Evolutionary conservation across 331 rosid species (phyloP), one percentile per base, ranked within the genome.

Genomic region (Telfairia occidentalis): DNA sequence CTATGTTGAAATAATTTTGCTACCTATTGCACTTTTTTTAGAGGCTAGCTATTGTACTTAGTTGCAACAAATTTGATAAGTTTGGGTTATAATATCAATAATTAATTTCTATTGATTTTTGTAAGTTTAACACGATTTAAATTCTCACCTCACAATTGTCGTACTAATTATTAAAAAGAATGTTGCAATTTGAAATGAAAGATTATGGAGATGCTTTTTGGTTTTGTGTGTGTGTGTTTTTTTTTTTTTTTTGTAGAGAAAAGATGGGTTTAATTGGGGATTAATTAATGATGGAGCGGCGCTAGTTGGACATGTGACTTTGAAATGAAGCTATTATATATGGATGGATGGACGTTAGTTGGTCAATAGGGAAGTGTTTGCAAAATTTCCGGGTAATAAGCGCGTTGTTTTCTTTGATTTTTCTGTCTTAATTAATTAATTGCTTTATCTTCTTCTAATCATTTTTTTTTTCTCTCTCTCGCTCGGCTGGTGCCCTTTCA

Each of bases 261-360:
- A 55, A 55, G 63, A 55, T 55, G 63, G 9, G 21, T 21, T 9
- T 54, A 16, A 16, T 54, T 54, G 60, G 40, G 40, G 11, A 61
- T 63, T 30, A 63, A 42, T 43, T 69, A 69, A 69, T 69, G 24
- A 69, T 69, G 24, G 13, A 29, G 74, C 71, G 71, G 74, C 74
- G 74, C 40, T 43, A 66, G 40, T 28, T 45, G 54, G 7, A 45
- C 55, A 45, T 69, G 74, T 69, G 74, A 69, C 15, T 69, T 43
- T 26, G 38, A 69, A 69, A 40, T 7, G n/a, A 57, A 57, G 64
- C 26, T 24, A 57, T 24, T 55, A 29, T 29, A 13, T 21, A 58
- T 28, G 28, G 28, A 55, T 28, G 28, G 28, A 55, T 55, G 32
- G 61, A 55, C 34, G 10, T 55, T 55, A 55, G 32, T 63, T 37